These are phyloP conservation scores for Hypoxylon perforatum DNA, from an alignment of 495 filamentous ascomycete genomes.

Conservation along the genomic window DNA sequence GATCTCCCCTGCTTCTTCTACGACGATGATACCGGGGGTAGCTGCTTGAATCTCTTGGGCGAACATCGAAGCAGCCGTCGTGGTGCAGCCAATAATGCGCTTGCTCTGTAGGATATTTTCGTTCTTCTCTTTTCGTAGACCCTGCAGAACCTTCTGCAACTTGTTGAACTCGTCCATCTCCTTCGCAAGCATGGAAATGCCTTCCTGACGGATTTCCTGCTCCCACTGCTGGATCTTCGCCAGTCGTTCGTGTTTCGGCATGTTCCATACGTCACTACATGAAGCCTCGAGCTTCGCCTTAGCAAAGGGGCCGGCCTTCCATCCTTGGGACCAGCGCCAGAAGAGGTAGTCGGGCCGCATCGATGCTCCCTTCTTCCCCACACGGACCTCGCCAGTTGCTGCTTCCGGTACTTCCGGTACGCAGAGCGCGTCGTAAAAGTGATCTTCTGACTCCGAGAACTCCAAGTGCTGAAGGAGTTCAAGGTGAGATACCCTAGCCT, in stretches of 20 bases:
- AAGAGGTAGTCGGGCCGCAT: slow-evolving; percentile 65
- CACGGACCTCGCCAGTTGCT: slow-evolving; percentile 57
- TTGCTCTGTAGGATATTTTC: slow-evolving; percentile 62
- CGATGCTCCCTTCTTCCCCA: slow-evolving; percentile 59
- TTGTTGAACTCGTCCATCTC: slow-evolving; percentile 56
- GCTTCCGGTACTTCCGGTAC: slow-evolving; percentile 52
- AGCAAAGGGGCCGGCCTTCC: slow-evolving; percentile 56
- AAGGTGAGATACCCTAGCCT: not conserved
- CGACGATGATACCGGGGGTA: slow-evolving; percentile 66
- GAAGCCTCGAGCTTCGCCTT: slow-evolving; percentile 35
- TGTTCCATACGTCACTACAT: slow-evolving; percentile 64
- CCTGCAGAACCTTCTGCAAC: slow-evolving; percentile 51
- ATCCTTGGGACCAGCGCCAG: slow-evolving; percentile 65
- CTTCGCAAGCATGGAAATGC: slow-evolving; percentile 51
- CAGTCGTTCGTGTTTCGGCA: slow-evolving; percentile 53
- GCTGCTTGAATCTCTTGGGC: slow-evolving; percentile 61
- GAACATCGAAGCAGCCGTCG: slow-evolving; percentile 77
- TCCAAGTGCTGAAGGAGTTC: slow-evolving; percentile 71
- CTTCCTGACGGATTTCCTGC: slow-evolving; percentile 61
- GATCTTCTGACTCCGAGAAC: slow-evolving; percentile 63
- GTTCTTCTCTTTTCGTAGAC: slow-evolving; percentile 58
- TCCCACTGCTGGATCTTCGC: slow-evolving; percentile 60
- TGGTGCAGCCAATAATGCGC: slow-evolving; percentile 79
- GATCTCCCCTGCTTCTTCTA: slow-evolving; percentile 86
- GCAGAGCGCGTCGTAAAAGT: slow-evolving; percentile 67